phyloP scores from a whole-genome alignment of 768 basidiomycete genomes.

The Boletus subparvulus region DNA sequence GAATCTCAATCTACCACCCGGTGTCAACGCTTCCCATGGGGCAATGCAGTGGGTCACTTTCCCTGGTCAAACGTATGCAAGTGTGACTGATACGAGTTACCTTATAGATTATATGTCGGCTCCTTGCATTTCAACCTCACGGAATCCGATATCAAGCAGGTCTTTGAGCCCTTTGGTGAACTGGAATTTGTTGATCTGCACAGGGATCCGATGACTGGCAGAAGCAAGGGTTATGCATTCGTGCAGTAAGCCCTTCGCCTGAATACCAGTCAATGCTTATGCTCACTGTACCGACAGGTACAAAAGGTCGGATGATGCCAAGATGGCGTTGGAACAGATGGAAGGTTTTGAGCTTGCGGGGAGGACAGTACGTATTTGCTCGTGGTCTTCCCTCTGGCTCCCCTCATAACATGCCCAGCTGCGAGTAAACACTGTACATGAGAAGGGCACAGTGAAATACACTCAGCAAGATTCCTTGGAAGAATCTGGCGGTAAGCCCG shows the following conservation, averaged over 20 bases:
- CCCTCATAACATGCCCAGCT: conserved; percentile 45
- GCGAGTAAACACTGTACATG: conserved; percentile 89
- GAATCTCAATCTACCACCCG: conserved; percentile 80
- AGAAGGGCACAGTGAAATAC: conserved; percentile 78
- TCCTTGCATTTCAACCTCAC: conserved; percentile 96
- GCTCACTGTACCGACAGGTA: conserved; percentile 51
- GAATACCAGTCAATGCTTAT: not conserved
- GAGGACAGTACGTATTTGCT: conserved; percentile 60
- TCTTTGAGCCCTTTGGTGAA: conserved; percentile 98
- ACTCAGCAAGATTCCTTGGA: conserved; percentile 81
- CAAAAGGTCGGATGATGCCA: conserved; percentile 88
- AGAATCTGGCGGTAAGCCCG: conserved; percentile 75
- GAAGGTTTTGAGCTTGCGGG: conserved; percentile 98
- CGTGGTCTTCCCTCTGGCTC: conserved; percentile 14
- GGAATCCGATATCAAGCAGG: conserved; percentile 96
- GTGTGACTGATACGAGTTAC: conserved; percentile 10
- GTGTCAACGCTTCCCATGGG: conserved; percentile 76
- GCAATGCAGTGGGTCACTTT: conserved; percentile 73
- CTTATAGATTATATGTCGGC: conserved; percentile 86
- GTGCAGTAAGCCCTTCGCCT: conserved; percentile 70
- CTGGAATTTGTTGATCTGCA: conserved; percentile 98
- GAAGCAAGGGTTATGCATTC: conserved; percentile 97
- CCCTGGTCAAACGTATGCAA: conserved; percentile 13
- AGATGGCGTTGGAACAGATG: conserved; percentile 98
- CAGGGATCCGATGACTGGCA: conserved; percentile 89